Evolutionary conservation across 2,329 filamentous ascomycete genomes (phyloP), one percentile per base, ranked within the genome.

Genomic region (Balansia obtecta): DNA sequence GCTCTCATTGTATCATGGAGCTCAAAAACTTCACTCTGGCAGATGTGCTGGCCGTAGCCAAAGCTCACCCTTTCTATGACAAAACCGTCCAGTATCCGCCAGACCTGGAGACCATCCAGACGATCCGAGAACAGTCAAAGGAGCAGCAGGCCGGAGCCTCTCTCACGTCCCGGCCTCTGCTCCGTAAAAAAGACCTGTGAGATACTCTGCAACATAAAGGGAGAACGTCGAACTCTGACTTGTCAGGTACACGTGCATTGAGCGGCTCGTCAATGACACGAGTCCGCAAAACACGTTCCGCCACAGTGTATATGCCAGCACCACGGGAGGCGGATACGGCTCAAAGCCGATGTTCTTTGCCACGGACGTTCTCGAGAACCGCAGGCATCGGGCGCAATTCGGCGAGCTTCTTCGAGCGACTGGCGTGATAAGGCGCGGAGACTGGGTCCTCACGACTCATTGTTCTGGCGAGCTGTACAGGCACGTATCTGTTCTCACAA

Each of bases 371-470:
- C 15, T 54, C 1, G 71, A 74, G 49, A 74, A 71, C 27, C 68
- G 71, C 1, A 53, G 53, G 1, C 71, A 73, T 1, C 58, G 71
- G 43, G 60, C 61, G 4, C 51, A 54, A 0, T 63, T 65, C 12
- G 69, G 69, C 0, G 48, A 56, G 0, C 60, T 71, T 9, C 52
- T 71, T 2, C 55, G 48, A 2, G 54, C 46, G 0, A 58, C 58
- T 4, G 60, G 64, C 0, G 16, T 71, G 0, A 54, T 72, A 1
- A 54, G 61, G 5, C 55, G 57, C 0, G 60, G 60, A 0, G 71
- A 73, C 52, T 69, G 69, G 62, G 61, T 68, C 4, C 16, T 72
- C 27, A 64, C 69, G 0, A 61, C 61, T 1, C 70, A 73, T 50
- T 56, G 51, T 2, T 56, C 56, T 1, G 67, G 68, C 0, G 46